Percentiles rank a stretch among this genome's conserved stretches.
Conservation (phyloP, 805 yeast species). For the Wickerhamiella kurtzmanii region DNA sequence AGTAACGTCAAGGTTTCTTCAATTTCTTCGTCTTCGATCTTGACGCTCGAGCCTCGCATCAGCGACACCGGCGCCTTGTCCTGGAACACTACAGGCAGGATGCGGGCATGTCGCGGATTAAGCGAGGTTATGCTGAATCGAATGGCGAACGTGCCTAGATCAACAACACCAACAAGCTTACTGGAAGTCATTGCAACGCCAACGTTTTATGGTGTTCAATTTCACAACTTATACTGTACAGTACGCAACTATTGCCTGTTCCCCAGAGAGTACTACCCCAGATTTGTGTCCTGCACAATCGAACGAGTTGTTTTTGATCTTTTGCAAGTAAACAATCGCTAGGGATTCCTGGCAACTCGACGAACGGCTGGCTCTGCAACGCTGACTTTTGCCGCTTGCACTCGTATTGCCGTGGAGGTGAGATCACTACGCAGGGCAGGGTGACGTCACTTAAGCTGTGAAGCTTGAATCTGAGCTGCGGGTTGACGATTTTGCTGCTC, state of each 20-base stretch:
- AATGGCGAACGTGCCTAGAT: constrained; percentile 65
- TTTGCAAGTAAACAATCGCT: too few species aligned
- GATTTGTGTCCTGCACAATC: too few species aligned
- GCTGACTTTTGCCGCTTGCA: not conserved
- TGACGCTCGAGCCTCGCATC: constrained; percentile 31
- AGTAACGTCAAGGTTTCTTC: constrained; percentile 48
- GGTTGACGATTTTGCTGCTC: not conserved
- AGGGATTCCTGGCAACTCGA: too few species aligned
- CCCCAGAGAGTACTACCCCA: too few species aligned
- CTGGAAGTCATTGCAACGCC: not conserved
- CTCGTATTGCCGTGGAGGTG: not conserved
- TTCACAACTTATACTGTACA: not conserved
- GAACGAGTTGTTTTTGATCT: too few species aligned
- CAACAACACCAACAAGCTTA: constrained; percentile 34
- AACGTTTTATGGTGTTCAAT: not conserved
- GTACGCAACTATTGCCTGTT: too few species aligned
- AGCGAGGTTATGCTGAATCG: constrained; percentile 59
- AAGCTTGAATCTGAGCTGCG: too few species aligned
- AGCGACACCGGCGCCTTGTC: constrained; percentile 59
- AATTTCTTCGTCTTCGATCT: constrained; percentile 32
- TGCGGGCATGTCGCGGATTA: constrained; percentile 56
- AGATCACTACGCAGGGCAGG: not conserved
- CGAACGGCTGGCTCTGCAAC: too few species aligned
- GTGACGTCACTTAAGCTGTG: not conserved
- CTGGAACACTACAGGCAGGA: constrained; percentile 65